Evolutionary conservation across 2,329 filamentous ascomycete genomes (phyloP), one percentile per base, ranked within the genome.

Genomic region (Verruconis gallopava): DNA sequence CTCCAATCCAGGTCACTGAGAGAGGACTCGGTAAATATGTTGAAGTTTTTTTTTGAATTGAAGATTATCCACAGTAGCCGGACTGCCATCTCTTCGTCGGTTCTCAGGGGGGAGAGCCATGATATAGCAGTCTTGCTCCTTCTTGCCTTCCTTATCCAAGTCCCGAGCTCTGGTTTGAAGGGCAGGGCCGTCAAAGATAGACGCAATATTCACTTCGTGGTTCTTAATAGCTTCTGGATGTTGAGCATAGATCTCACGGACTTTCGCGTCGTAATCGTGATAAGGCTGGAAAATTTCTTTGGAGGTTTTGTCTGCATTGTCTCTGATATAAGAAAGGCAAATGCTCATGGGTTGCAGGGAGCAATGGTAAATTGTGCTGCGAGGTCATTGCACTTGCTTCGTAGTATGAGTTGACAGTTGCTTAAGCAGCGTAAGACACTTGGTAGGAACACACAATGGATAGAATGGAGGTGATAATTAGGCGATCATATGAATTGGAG

Each of bases 21-120:
- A 0, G 82, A 79, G 2, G 75, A 81, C 59, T 93, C 85, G 1
- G 80, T 85, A 55, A 93, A 93, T 45, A 93, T 57, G 45, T 73
- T 73, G 61, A 93, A 89, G 59, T 91, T 89, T 38, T 74, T 72
- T 55, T 78, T 76, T 51, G 91, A 93, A 21, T 84, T 73, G 68
- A 36, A 91, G 55, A 11, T 71, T 71, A 18, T 68, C 56, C 0
- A 88, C 83, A 3, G 82, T 71, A 2, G 85, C 84, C 3, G 74
- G 74, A 1, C 77, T 72, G 4, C 74, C 79, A 54, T 75, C 62
- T 0, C 65, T 51, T 38, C 76, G 77, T 25, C 85, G 77, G 39
- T 79, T 69, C 3, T 75, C 65, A 0, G 72, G 61, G 0, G 71
- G 67, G 20, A 86, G 67, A 4, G 72, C 56, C 79, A 86, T 83